Evolutionary conservation across 75 land plant species (phyloP).

Genomic region (Adiantum capillusveneris): DNA sequence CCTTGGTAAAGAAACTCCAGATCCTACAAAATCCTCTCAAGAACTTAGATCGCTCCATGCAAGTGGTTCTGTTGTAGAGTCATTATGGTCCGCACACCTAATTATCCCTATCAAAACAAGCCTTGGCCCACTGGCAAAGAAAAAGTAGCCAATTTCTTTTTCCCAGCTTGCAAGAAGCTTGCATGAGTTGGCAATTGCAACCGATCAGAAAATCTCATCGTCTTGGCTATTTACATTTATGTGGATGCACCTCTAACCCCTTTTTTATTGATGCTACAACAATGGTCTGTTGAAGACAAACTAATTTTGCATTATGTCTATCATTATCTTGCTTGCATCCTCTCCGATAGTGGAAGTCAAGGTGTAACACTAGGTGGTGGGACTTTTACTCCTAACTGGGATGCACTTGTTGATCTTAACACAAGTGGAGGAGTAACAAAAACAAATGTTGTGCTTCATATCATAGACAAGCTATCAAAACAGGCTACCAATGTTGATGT

Average conservation of each 20-base stretch:
- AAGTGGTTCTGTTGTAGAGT: neutral
- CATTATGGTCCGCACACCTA: conserved; percentile 18
- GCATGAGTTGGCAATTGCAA: conserved; percentile 84
- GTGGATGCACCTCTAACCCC: conserved; percentile 98
- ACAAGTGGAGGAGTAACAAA: conserved; percentile 93
- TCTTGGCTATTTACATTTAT: conserved; percentile 95
- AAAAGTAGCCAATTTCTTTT: conserved; percentile 74
- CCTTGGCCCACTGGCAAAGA: conserved; percentile 57
- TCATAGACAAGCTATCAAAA: conserved; percentile 55
- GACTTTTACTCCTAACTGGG: conserved; percentile 99
- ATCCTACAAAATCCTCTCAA: neutral
- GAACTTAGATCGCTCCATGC: conserved; percentile 3
- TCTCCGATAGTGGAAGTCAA: conserved; percentile 84
- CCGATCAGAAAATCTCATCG: conserved; percentile 91
- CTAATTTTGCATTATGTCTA: conserved; percentile 87
- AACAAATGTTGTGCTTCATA: conserved; percentile 92
- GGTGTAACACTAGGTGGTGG: conserved; percentile 90
- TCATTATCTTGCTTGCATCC: conserved; percentile 82
- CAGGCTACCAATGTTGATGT: conserved; percentile 64
- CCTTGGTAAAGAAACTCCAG: conserved; percentile 8
- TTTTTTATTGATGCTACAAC: conserved; percentile 88
- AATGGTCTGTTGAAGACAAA: conserved; percentile 88
- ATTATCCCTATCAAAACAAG: conserved; percentile 47
- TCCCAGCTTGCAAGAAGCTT: conserved; percentile 11
- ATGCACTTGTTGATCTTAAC: conserved; percentile 91